Evolutionary conservation across 345 rosid genomes (phyloP).

Genomic region (Eucalyptus grandis): DNA sequence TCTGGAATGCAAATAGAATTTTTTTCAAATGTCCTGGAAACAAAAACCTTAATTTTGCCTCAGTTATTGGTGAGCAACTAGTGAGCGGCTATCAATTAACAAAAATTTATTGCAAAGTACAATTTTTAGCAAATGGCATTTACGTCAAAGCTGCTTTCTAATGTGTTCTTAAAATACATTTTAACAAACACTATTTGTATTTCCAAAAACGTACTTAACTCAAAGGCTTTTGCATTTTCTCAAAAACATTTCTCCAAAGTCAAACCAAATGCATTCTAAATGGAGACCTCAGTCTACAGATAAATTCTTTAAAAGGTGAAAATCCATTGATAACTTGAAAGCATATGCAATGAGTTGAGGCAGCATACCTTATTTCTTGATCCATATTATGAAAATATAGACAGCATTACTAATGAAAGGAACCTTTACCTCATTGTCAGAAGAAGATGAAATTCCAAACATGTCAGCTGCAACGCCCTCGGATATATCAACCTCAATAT

Average conservation of each 20-base stretch:
- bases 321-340: background rate
- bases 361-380: background rate
- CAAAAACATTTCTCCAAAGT: too few relatives aligned
- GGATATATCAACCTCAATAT: constrained; percentile 50
- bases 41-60: too few relatives aligned
- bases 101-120: too few relatives aligned
- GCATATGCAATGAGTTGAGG: background rate
- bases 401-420: background rate
- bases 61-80: fast-evolving
- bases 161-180: too few relatives aligned
- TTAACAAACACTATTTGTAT: too few relatives aligned
- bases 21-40: too few relatives aligned
- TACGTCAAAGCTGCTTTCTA: too few relatives aligned
- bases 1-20: too few relatives aligned
- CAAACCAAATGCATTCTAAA: background rate
- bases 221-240: too few relatives aligned
- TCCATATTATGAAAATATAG: background rate
- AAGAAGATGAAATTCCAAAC: constrained; percentile 52
- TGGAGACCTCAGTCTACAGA: constrained; percentile 21
- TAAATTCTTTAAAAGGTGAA: background rate
- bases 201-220: too few relatives aligned
- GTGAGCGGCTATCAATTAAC: too few relatives aligned
- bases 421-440: constrained; percentile 39
- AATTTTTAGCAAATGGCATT: too few relatives aligned
- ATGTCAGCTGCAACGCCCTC: constrained; percentile 65